Conservation (phyloP, 2,329 filamentous ascomycete genomes). For the Drechslerella stenobrocha region DNA sequence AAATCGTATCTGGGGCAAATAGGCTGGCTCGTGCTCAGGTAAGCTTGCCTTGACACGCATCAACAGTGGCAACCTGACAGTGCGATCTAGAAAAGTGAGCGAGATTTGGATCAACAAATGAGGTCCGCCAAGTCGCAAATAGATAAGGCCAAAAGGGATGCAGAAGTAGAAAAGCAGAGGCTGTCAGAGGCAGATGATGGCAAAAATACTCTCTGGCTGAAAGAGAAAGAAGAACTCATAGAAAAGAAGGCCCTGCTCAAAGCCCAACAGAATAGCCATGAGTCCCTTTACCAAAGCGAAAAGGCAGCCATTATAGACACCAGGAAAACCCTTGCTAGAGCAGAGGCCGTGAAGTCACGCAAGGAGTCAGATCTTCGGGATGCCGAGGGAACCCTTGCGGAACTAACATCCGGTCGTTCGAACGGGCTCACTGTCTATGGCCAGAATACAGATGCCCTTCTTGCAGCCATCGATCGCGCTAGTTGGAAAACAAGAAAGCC, state of each 20-base stretch:
- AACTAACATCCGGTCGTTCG: constrained; percentile 49
- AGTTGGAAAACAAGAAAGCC: constrained; percentile 70
- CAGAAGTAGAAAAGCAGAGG: constrained; percentile 44
- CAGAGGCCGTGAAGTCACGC: not conserved
- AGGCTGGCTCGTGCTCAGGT: constrained; percentile 19
- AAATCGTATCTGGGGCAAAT: not conserved
- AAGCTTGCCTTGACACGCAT: not conserved
- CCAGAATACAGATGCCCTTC: constrained; percentile 63
- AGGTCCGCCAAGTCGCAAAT: constrained; percentile 43
- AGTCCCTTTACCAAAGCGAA: constrained; percentile 62
- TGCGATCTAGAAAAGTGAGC: constrained; percentile 53
- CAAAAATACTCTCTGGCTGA: constrained; percentile 50
- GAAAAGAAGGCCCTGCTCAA: constrained; percentile 67
- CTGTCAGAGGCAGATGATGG: constrained; percentile 55
- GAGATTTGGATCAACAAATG: constrained; percentile 42
- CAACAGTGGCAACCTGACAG: not conserved
- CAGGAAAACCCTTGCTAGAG: constrained; percentile 54
- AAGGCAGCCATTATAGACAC: constrained; percentile 56
- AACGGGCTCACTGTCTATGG: constrained; percentile 30
- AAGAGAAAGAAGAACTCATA: constrained; percentile 59
- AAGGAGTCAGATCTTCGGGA: constrained; percentile 50
- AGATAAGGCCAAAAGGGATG: constrained; percentile 48
- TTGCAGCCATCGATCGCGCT: constrained; percentile 72
- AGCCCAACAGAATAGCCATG: constrained; percentile 65
- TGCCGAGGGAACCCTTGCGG: constrained; percentile 52